Base-by-base conservation (phyloP, 768 basidiomycete species). In the Boletus speciosus region DNA sequence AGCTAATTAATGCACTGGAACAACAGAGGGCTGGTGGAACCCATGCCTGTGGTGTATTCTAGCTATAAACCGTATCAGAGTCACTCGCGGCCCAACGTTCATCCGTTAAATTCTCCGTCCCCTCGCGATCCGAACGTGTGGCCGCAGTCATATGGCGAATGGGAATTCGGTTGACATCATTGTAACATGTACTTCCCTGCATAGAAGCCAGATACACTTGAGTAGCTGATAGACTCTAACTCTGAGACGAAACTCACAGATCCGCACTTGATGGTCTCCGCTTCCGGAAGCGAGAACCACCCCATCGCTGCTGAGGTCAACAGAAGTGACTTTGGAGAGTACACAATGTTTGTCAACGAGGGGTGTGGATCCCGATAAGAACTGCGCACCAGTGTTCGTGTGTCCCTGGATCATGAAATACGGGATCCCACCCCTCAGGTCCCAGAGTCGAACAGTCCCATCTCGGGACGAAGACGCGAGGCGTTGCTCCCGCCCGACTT, bases 391-490 rank as follows among this genome's bases (percentile, higher is more conserved):
- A 31, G 70, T 71, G 45, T 71, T 59, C 10, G 67, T 71, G 45
- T 71, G 70, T 8, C 70, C 70, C 46, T 70, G 70, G 29, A 71
- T 68, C 67, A 71, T 68, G 41, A 73, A 71, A 47, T 71, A 69
- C 16, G 66, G 60, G 27, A 52, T 52, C 5, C 71, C 74, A 21
- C 35, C 68, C 32, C 54, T 64, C 47, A 68, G 45, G 59, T 74
- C 68, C 74, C 75, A 76, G 21, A 75, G 54, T 25, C 70, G 56
- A 23, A 74, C 61, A 23, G 65, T 72, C 8, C 68, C 59, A 48
- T 75, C 76, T 55, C 68, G 49, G 29, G 76, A 77, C 16, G 71
- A 69, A 21, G 76, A 76, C 5, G 66, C 73, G 31, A 74, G 54
- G 19, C 63, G 64, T 40, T 63, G 67, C 40, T 70, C 69, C 48